Evolutionary conservation across 2,329 filamentous ascomycete genomes (phyloP), one percentile per base, ranked within the genome.

Genomic region (Fusarium circinatum): DNA sequence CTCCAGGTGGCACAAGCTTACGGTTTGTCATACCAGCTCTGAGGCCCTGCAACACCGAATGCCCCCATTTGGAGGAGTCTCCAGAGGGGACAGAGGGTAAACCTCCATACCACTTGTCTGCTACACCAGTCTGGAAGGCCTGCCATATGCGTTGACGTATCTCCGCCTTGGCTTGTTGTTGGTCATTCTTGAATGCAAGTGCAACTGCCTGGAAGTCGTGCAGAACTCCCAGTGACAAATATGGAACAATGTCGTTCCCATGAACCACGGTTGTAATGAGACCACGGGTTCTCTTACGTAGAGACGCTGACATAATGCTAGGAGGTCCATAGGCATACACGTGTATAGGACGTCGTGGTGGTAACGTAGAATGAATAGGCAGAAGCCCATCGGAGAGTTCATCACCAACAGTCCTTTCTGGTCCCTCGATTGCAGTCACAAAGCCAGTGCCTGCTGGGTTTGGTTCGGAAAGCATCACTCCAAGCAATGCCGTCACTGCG

Each of bases 291-390:
- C 91, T 91, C 66, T 89, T 88, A 47, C 92, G 89, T 13, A 95
- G 86, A 5, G 90, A 89, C 0, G 91, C 86, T 0, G 92, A 93
- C 87, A 95, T 90, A 20, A 91, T 92, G 1, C 92, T 89, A 0
- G 93, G 92, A 4, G 93, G 91, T 0, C 93, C 93, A 79, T 94
- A 95, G 12, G 93, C 91, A 79, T 94, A 95, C 18, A 94, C 93
- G 75, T 95, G 93, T 26, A 95, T 92, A 7, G 92, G 91, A 1
- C 93, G 88, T 22, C 91, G 90, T 0, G 91, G 76, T 1, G 93
- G 93, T 1, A 95, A 85, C 24, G 85, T 86, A 38, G 90, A 81
- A 24, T 84, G 81, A 20, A 78, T 73, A 36, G 77, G 68, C 5
- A 69, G 75, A n/a, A 71, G 57, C 34, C 73, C 75, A 3, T 78